Conservation (phyloP, 306 rosid genomes). For the Cucumis cinereus region DNA sequence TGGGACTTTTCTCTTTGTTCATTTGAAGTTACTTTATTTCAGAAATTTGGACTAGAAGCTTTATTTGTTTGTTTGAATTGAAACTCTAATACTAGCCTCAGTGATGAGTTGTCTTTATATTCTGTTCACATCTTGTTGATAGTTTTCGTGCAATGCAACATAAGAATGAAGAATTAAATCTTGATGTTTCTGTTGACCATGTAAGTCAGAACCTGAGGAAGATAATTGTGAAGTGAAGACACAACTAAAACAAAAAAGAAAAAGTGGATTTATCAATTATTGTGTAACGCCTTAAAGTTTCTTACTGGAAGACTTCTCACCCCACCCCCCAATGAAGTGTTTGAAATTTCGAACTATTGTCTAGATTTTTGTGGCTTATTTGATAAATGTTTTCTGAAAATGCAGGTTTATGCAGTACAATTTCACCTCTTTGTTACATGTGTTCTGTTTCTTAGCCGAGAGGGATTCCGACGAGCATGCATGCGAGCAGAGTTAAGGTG, state of each 20-base stretch:
- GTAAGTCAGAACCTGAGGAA: background rate
- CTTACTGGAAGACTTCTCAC: background rate
- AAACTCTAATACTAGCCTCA: background rate
- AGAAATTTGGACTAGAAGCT: background rate
- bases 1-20: background rate
- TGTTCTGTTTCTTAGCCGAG: slow-evolving; percentile 85
- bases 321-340: background rate
- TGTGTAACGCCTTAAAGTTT: background rate
- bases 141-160: background rate
- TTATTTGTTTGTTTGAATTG: background rate
- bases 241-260: background rate
- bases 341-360: background rate
- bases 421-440: slow-evolving; percentile 86
- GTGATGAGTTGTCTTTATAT: background rate
- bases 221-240: background rate
- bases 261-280: background rate
- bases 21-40: background rate
- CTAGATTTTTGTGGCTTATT: background rate
- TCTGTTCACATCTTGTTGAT: background rate
- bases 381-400: background rate
- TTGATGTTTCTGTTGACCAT: background rate
- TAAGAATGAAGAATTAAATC: background rate
- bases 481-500: slow-evolving; percentile 74
- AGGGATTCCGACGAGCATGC: slow-evolving; percentile 94
- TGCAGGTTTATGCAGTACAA: slow-evolving; percentile 85